Base-by-base conservation (phyloP, 148 eudicot genomes). In the Persicaria maculosa region DNA sequence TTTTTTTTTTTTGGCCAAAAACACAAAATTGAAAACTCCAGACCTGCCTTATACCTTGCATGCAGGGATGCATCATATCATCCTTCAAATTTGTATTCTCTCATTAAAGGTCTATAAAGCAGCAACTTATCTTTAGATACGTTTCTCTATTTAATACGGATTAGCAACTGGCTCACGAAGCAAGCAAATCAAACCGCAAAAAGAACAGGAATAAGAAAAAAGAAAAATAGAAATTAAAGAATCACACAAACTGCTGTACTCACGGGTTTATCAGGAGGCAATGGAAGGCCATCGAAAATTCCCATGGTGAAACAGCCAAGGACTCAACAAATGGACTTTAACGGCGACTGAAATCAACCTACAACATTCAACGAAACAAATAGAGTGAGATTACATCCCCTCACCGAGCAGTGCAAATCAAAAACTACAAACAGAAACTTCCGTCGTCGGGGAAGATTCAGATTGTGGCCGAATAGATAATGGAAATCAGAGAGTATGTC, bases 251-350 rank as follows among this genome's bases (percentile, higher is more conserved):
- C 6, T 17, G 54, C 4, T n/a, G 47, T 43, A 84, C 96, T 81
- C 70, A 94, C 98, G 53, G 87, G 83, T 86, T 95, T 92, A 45
- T 95, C 97, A 67, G 87, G 79, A 44, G 98, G 86, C 68, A 95
- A 85, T 10, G 98, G 98, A 65, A 95, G 88, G 15, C 92, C 96
- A 15, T 92, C 97, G 76, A 95, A 92, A 69, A 87, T 81, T 44
- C 96, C 97, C 98, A 95, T 95, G 68, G 48, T 77, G 64, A 76
- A 19, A 17, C 15, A 47, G 9, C 52, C 72, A 47, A 7, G 20
- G 22, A 43, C 36, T 69, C 50, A 46, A 5, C 52, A 46, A 71
- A 71, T 69, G 15, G 15, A 1, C 72, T 44, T 4, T 47, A 71
- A 71, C n/a, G 50, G 22, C 73, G 9, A 48, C 4, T 62, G 68